Evolutionary conservation across 805 yeast species (phyloP), one percentile per base, ranked within the genome.

Genomic region (Ascoidea asiatica): DNA sequence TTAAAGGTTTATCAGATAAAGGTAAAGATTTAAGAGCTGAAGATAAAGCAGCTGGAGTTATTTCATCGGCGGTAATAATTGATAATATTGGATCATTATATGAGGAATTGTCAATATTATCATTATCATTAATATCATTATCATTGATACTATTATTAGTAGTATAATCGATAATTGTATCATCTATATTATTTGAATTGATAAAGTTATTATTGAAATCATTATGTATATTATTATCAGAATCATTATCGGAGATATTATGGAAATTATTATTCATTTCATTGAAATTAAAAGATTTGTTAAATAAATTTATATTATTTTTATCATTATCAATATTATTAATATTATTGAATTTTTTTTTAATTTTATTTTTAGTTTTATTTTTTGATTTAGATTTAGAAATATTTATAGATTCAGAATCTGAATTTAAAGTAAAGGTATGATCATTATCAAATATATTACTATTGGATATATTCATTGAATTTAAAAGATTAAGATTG

Each of bases 1-100:
- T 39, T 17, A 49, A 35, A 11, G 52, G 50, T 35, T 49, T 44
- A 38, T 49, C 52, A 15, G 46, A 41, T 3, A 49, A 36, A 11
- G 52, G 52, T 18, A 49, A 38, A 20, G 39, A 45, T 36, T 48
- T 21, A 7, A 49, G 21, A 17, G 44, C 49, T 11, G 45, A 20
- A 5, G 42, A 45, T 11, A 49, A 38, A 5, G 47, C 43, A n/a
- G 40, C 36, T 7, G 47, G 37, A 4, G 44, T 19, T 15, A 49
- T 45, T 8, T 42, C 21, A 2, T 48, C 51, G 3, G 38, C 21
- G 6, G 50, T 21, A 19, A 49, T 38, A 4, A 49, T 19, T 5
- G 46, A 19, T 15, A 49, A 29, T 11, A 49, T 38, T 19, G 52
- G 50, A 19, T 49, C 52, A 20, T 48, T 38, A 11, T 38, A 43